Percentiles rank a stretch among this genome's conserved stretches.
Evolutionary conservation across 2,329 filamentous ascomycete genomes (phyloP).

Genomic region (Colletotrichum theobromicola): DNA sequence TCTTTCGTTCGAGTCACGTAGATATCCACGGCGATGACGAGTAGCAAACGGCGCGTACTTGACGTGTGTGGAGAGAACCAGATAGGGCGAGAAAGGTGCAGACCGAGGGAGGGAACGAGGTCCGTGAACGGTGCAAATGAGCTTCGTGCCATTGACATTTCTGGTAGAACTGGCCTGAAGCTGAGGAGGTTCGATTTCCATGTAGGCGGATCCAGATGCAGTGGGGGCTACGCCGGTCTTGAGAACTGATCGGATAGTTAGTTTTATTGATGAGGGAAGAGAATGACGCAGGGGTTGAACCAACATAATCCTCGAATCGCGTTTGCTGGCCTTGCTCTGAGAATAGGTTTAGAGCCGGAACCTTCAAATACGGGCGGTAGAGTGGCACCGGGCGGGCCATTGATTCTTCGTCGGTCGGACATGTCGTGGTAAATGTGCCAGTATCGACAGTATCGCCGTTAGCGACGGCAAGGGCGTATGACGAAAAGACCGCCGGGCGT

Average conservation of each 20-base stretch:
- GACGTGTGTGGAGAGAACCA: constrained; percentile 90
- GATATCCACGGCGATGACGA: constrained; percentile 79
- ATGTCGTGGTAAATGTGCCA: constrained; percentile 45
- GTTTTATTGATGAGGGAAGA: neutral
- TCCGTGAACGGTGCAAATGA: constrained; percentile 92
- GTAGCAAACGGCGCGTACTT: constrained; percentile 97
- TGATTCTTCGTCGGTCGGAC: constrained; percentile 88
- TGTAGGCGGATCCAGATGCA: constrained; percentile 90
- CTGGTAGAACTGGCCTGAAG: constrained; percentile 38
- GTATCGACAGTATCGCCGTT: neutral
- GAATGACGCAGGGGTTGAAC: constrained; percentile 32
- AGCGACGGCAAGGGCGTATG: neutral
- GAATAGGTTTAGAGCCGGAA: constrained; percentile 38
- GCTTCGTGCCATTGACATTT: constrained; percentile 75
- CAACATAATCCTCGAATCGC: constrained; percentile 86
- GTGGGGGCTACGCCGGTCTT: constrained; percentile 93
- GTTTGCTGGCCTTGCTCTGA: constrained; percentile 66
- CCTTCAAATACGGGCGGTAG: constrained; percentile 73
- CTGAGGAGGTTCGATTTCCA: constrained; percentile 66
- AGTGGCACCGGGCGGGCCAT: constrained; percentile 83
- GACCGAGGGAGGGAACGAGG: constrained; percentile 89
- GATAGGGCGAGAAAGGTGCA: constrained; percentile 88
- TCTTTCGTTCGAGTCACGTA: constrained; percentile 84
- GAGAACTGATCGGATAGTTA: constrained; percentile 66
- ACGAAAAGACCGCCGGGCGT: neutral